These are phyloP conservation scores for Sugiyamaella novakii DNA, from an alignment of 1,139 yeast species.

Conservation along the genomic window DNA sequence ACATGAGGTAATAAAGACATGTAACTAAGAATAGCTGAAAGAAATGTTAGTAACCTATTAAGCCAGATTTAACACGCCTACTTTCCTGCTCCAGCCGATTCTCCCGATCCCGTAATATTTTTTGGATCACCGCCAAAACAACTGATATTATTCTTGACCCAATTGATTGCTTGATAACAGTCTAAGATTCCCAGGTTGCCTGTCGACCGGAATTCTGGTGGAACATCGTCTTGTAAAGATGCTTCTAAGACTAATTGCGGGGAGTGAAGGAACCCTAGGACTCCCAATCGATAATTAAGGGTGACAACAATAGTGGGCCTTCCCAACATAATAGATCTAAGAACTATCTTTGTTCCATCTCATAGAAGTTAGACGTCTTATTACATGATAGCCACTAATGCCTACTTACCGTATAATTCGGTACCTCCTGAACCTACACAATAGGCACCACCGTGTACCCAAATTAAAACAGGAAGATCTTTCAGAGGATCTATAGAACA, in stretches of 20 bases:
- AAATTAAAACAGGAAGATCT: conserved; percentile 20
- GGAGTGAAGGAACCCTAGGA: conserved; percentile 17
- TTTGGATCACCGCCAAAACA: conserved; percentile 46
- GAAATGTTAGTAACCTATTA: background rate
- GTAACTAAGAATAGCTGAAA: conserved; percentile 4
- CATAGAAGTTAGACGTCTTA: background rate
- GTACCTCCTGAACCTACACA: conserved; percentile 17
- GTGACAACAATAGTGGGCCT: conserved; percentile 18
- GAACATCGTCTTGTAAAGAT: background rate
- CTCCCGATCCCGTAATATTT: conserved; percentile 43
- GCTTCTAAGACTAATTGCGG: background rate
- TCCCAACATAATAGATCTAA: conserved; percentile 1
- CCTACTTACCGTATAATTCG: conserved; percentile 11
- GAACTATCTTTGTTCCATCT: conserved; percentile 8
- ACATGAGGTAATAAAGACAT: conserved; percentile 13
- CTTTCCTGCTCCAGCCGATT: conserved; percentile 42
- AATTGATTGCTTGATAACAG: conserved; percentile 36
- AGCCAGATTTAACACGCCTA: background rate
- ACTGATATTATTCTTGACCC: conserved; percentile 43
- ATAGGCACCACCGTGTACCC: conserved; percentile 22
- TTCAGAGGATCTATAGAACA: background rate
- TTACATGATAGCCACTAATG: background rate
- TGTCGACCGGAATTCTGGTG: background rate
- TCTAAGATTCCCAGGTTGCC: conserved; percentile 8
- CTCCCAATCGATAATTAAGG: conserved; percentile 18